Evolutionary conservation across 2,329 filamentous ascomycete genomes (phyloP).

Genomic region (Neonectria punicea): DNA sequence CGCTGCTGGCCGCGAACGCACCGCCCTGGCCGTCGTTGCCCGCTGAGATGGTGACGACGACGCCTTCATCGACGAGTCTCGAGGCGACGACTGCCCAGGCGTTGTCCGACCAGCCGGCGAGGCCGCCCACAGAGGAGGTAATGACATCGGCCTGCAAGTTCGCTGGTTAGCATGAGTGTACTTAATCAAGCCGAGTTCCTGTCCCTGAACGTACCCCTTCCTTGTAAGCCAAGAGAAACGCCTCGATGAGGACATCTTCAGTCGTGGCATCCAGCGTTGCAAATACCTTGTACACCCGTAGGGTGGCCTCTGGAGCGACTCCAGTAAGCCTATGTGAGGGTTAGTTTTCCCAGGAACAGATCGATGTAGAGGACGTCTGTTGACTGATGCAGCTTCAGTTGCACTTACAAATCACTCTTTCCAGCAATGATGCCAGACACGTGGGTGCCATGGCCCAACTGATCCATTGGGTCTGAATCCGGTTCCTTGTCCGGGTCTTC

Average conservation of each 20-base stretch:
- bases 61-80: constrained; percentile 52
- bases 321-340: constrained; percentile 22
- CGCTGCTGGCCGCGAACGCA: constrained; percentile 53
- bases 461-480: constrained; percentile 42
- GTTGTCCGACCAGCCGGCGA: constrained; percentile 42
- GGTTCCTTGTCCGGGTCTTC: constrained; percentile 25
- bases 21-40: constrained; percentile 57
- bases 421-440: constrained; percentile 47
- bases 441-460: constrained; percentile 44
- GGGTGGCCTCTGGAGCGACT: constrained; percentile 43
- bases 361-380: background rate
- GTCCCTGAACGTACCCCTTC: constrained; percentile 41
- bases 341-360: background rate
- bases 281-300: constrained; percentile 46
- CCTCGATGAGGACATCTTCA: constrained; percentile 44
- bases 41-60: constrained; percentile 55
- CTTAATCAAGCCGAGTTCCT: background rate
- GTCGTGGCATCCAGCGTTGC: constrained; percentile 2
- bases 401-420: constrained; percentile 14
- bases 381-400: background rate
- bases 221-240: constrained; percentile 49
- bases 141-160: constrained; percentile 46
- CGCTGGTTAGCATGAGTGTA: background rate
- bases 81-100: constrained; percentile 48
- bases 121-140: constrained; percentile 44